phyloP scores from a whole-genome alignment of 2,329 filamentous ascomycete species.

The Blastomyces percursus region DNA sequence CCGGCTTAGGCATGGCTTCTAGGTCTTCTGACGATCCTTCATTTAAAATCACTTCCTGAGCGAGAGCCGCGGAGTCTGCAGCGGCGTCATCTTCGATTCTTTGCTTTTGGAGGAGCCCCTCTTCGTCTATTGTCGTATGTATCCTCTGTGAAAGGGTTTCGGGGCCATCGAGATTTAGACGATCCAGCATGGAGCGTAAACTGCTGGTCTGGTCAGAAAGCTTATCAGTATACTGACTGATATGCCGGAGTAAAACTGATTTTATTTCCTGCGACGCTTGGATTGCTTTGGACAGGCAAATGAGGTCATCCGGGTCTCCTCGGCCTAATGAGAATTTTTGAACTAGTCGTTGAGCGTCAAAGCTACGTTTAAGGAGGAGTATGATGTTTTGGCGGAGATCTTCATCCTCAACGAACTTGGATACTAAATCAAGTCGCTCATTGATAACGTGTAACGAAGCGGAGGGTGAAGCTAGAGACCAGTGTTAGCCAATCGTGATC shows the following conservation, averaged over 20 bases:
- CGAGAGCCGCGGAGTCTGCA: slow-evolving; percentile 59
- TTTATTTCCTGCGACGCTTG: slow-evolving; percentile 57
- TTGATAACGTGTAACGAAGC: slow-evolving; percentile 74
- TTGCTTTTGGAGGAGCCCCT: slow-evolving; percentile 73
- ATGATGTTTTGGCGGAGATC: slow-evolving; percentile 60
- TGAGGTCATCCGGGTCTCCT: slow-evolving; percentile 83
- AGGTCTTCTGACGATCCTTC: slow-evolving; percentile 53
- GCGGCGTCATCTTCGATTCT: slow-evolving; percentile 62
- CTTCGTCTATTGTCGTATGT: slow-evolving; percentile 74
- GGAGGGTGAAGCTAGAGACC: slow-evolving; percentile 57
- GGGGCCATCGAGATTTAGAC: slow-evolving; percentile 49
- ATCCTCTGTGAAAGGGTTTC: slow-evolving; percentile 60
- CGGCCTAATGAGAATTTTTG: slow-evolving; percentile 90
- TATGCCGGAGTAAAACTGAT: slow-evolving; percentile 22
- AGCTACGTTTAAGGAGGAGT: slow-evolving; percentile 58
- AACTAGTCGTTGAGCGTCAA: slow-evolving; percentile 78
- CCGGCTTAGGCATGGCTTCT: slow-evolving; percentile 45
- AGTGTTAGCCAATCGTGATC: slow-evolving; percentile 12
- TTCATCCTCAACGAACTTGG: slow-evolving; percentile 56
- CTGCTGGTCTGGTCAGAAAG: slow-evolving; percentile 18
- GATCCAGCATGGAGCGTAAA: slow-evolving; percentile 23
- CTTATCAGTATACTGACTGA: slow-evolving; percentile 15
- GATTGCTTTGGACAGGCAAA: slow-evolving; percentile 74
- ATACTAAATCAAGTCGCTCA: slow-evolving; percentile 68
- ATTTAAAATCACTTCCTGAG: slow-evolving; percentile 56